Evolutionary conservation across 495 filamentous ascomycete genomes (phyloP), one percentile per base, ranked within the genome.

Genomic region (Penicillium cinerascens): DNA sequence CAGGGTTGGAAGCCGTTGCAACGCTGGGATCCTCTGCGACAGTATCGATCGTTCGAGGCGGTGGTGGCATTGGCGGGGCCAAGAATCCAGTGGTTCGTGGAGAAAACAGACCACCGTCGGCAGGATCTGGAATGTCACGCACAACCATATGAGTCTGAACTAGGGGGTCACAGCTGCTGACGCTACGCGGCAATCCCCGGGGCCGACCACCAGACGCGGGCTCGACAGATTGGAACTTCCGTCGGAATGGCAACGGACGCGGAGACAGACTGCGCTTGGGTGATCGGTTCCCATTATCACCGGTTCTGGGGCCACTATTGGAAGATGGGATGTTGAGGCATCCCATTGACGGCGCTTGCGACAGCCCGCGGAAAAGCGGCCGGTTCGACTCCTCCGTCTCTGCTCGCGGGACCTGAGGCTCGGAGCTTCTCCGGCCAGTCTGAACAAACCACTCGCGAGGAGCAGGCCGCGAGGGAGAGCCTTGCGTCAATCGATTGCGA

Each of bases 81-180:
- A 77, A 52, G 47, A 79, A 81, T 21, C 69, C 71, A 6, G 70
- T 70, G 6, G 78, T 78, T 44, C 78, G 63, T 5, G 78, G 78
- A 4, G 78, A 81, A 44, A 81, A 77, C 11, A 79, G 43, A 8
- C 70, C 71, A 9, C 69, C 70, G 18, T 67, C 60, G 6, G 61
- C 64, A 25, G 62, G 49, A 22, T 64, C 60, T 6, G 73, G 69
- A 9, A 54, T 49, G 46, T 78, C 72, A 26, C 74, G 72, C 44
- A 67, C 56, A 29, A 73, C 70, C 4, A 72, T 47, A 23, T 71
- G 60, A 36, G 64, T 76, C 46, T 70, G 67, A 7, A 66, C 60
- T 9, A 68, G 52, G 1, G 65, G 63, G 35, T 66, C 64, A 17
- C 58, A 64, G 50, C 63, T 66, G 44, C 60, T 66, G 45, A 65